Evolutionary conservation across 1,284 basidiomycete species (phyloP).

Genomic region (Chiua sp.): DNA sequence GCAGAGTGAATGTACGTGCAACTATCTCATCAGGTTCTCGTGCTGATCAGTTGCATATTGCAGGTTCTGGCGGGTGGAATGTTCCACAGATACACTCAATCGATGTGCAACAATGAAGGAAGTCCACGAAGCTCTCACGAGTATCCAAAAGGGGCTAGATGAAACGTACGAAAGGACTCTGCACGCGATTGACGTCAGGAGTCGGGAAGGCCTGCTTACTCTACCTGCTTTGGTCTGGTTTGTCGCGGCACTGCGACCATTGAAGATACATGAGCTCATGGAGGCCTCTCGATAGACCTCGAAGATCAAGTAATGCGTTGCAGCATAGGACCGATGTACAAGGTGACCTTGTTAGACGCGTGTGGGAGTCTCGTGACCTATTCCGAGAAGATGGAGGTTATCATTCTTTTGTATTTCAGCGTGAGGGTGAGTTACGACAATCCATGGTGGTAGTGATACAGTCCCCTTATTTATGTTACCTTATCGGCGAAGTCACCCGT

Average conservation of each 20-base stretch:
- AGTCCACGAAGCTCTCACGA: neutral
- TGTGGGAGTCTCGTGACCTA: constrained; percentile 13
- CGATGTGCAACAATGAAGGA: neutral
- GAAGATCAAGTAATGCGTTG: neutral
- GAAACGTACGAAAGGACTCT: constrained; percentile 14
- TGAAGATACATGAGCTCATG: constrained; percentile 13
- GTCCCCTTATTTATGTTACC: neutral
- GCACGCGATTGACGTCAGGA: neutral
- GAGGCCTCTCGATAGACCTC: constrained; percentile 12
- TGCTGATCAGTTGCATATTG: no score
- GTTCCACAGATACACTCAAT: constrained; percentile 4
- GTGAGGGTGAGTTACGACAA: neutral
- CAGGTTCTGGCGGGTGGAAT: constrained; percentile 17
- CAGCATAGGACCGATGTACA: constrained; percentile 1
- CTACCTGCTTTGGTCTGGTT: constrained; percentile 13
- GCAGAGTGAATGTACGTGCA: constrained; percentile 14
- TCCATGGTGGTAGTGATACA: no score
- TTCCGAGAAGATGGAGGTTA: neutral
- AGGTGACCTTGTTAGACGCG: constrained; percentile 8
- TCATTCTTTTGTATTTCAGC: constrained; percentile 13
- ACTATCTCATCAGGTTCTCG: no score
- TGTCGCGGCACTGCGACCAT: constrained; percentile 2
- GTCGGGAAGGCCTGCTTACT: neutral
- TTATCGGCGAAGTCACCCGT: neutral
- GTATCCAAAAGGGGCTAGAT: constrained; percentile 5